phyloP scores from a whole-genome alignment of 371 early-diverging fungal species.

The Mucor indicus region DNA sequence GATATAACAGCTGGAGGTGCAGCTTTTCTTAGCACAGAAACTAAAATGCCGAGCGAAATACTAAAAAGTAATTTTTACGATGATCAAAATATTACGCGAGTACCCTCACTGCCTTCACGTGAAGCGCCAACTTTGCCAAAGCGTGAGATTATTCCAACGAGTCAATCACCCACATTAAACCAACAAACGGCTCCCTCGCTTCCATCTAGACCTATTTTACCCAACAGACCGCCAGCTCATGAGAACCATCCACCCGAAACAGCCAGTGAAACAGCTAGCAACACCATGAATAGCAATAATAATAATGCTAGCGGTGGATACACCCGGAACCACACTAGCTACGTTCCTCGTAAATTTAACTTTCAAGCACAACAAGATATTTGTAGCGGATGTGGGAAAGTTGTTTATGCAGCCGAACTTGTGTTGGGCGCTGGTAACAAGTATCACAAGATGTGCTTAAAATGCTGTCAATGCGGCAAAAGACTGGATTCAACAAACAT shows the following conservation, averaged over 20 bases:
- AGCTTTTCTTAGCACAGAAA: constrained; percentile 46
- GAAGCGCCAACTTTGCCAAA: constrained; percentile 8
- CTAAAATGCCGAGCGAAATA: constrained; percentile 42
- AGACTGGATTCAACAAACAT: constrained; percentile 44
- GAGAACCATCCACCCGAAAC: neutral
- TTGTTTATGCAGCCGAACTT: constrained; percentile 49
- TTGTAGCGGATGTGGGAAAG: constrained; percentile 42
- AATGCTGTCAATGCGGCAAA: constrained; percentile 44
- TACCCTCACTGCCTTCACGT: constrained; percentile 14
- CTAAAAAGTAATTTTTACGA: constrained; percentile 21
- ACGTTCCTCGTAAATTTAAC: constrained; percentile 41
- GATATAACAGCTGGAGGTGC: constrained; percentile 39
- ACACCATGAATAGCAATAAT: neutral
- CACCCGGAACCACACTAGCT: constrained; percentile 24
- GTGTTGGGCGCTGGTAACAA: constrained; percentile 48
- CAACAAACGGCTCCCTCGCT: neutral
- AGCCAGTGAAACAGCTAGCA: constrained; percentile 1
- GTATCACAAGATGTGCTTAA: constrained; percentile 45
- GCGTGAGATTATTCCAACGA: neutral
- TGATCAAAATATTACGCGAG: neutral
- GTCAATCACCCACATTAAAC: neutral
- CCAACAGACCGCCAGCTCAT: neutral
- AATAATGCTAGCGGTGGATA: constrained; percentile 1
- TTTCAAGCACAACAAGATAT: constrained; percentile 35
- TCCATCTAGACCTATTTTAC: neutral